Evolutionary conservation across 192 early-diverging fungal genomes (phyloP).

Genomic region (Chytriomyces sp.): DNA sequence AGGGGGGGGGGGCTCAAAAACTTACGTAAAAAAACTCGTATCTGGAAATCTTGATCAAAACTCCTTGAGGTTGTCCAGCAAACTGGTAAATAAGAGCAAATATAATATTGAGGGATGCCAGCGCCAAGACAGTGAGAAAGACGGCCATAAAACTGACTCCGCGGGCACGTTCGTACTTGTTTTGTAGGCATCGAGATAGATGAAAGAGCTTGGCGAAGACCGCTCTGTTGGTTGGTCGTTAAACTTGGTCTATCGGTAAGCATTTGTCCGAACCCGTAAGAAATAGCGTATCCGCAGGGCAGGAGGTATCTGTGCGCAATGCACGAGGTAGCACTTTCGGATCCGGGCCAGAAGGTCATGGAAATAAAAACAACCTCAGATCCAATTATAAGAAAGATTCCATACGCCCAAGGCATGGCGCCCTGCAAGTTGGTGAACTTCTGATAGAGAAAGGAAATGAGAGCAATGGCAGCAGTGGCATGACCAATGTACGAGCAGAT

Average conservation of each 20-base stretch:
- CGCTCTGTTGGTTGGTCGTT: too few species aligned
- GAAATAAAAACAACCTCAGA: constrained; percentile 3
- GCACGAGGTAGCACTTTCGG: background rate
- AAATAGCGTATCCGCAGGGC: background rate
- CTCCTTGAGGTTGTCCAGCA: background rate
- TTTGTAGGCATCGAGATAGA: constrained; percentile 6
- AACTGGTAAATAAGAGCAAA: constrained; percentile 10
- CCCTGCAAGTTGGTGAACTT: background rate
- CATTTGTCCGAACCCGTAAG: constrained; percentile 9
- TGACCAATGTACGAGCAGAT: constrained; percentile 16
- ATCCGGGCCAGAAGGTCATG: constrained; percentile 6
- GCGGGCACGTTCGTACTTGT: constrained; percentile 14
- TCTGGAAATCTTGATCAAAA: background rate
- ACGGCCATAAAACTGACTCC: constrained; percentile 6
- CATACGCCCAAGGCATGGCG: constrained; percentile 4
- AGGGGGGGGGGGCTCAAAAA: background rate
- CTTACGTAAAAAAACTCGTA: constrained; percentile 16
- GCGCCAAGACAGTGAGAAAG: background rate
- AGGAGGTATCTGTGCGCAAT: constrained; percentile 14
- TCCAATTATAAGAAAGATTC: background rate
- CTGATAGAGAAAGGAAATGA: constrained; percentile 13
- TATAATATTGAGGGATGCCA: constrained; percentile 2
- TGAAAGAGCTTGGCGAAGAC: constrained; percentile 19
- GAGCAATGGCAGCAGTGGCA: background rate
- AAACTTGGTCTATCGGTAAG: too few species aligned